Evolutionary conservation across 208 protist species (phyloP).

Genomic region (Naegleria fowleri): DNA sequence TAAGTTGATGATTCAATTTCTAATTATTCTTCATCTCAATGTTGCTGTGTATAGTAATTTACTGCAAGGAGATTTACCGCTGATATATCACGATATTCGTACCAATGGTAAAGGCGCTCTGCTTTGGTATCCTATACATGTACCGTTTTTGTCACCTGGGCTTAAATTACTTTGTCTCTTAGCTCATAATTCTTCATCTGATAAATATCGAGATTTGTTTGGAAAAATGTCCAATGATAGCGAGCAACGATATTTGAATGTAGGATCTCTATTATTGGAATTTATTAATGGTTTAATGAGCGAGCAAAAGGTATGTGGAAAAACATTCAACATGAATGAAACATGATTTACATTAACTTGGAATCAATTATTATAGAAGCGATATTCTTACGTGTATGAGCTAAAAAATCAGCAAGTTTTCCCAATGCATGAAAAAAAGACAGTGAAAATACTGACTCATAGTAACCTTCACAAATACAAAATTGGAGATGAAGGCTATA

Average conservation of each 20-base stretch:
- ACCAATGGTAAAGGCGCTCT: neutral
- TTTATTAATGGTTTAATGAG: neutral
- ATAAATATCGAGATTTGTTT: neutral
- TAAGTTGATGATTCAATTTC: neutral
- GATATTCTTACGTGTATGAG: neutral
- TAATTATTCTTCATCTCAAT: too few relatives aligned
- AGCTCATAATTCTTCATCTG: neutral
- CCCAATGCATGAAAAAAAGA: neutral
- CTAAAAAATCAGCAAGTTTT: neutral
- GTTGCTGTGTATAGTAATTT: neutral
- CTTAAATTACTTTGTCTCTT: neutral
- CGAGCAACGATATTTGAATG: neutral
- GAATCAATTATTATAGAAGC: neutral
- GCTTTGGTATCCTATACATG: neutral
- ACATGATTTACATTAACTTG: too few relatives aligned
- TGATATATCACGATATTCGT: neutral
- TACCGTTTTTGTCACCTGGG: neutral
- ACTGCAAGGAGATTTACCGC: neutral
- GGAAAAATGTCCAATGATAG: neutral
- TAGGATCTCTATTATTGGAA: neutral
- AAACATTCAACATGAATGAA: too few relatives aligned
- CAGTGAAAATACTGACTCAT: neutral
- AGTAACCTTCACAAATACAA: neutral
- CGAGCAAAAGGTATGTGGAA: neutral
- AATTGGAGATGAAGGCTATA: neutral